These are phyloP conservation scores for Fonsecaea nubica DNA, from an alignment of 2,329 filamentous ascomycete species.

Conservation along the genomic window DNA sequence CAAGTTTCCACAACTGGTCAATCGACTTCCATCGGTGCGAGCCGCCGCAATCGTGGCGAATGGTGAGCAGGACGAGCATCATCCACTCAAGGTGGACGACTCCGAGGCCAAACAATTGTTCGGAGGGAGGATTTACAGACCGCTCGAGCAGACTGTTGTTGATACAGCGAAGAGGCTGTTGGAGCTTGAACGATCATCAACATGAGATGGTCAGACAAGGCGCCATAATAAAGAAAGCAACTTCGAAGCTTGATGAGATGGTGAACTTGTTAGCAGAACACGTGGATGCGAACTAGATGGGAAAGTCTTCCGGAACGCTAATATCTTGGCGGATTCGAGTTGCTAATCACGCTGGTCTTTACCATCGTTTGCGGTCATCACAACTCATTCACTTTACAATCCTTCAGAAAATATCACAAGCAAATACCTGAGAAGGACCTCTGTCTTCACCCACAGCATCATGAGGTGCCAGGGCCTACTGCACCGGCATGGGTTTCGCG, in stretches of 20 bases:
- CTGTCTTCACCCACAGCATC: not conserved
- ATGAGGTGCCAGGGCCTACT: not conserved
- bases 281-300: not conserved
- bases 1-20: slow-evolving; percentile 6
- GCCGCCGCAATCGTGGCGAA: slow-evolving; percentile 15
- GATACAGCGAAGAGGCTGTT: slow-evolving; percentile 15
- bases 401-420: too few relatives aligned
- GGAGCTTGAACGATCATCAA: slow-evolving; percentile 17
- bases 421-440: not conserved
- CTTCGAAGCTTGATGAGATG: too few relatives aligned
- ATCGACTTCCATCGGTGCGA: slow-evolving; percentile 6
- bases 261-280: not conserved
- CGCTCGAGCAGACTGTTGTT: slow-evolving; percentile 15
- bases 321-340: not conserved
- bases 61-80: slow-evolving; percentile 9
- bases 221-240: too few relatives aligned
- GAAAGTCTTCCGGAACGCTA: not conserved
- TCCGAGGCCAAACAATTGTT: slow-evolving; percentile 10
- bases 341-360: not conserved
- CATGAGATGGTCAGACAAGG: not conserved
- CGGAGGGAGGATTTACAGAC: slow-evolving; percentile 9
- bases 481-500: not conserved
- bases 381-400: not conserved
- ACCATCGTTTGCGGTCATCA: not conserved
- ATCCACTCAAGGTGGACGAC: slow-evolving; percentile 13